Evolutionary conservation across 768 basidiomycete genomes (phyloP), one percentile per base, ranked within the genome.

Genomic region (Hebeloma cylindrosporum): DNA sequence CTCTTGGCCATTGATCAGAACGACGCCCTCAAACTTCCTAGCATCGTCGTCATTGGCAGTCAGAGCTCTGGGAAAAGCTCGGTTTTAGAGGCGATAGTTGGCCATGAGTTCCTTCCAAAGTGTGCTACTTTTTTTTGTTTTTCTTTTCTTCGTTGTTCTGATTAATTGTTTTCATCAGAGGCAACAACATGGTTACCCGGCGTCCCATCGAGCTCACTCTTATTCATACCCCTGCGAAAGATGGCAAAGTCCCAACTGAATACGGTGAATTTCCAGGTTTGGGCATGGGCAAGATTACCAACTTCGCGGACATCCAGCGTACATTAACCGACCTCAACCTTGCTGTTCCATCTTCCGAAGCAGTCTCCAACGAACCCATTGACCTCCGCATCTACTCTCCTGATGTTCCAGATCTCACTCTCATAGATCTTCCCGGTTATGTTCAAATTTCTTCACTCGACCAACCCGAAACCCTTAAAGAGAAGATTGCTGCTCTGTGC

Each of bases 61-160:
- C 96, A 99, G 70, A 96, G 93, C 64, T 94, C 92, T 2, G 96
- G 96, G 8, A 99, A 99, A 74, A 97, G 93, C 57, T 94, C 92
- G 20, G 96, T 99, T 0, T 69, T 99, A 48, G 96, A 99, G 65
- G 87, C 96, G 4, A 89, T 99, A 48, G 96, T 99, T 21, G 96
- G 96, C 0, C 92, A 96, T 47, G 93, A 98, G 64, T 99, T 99
- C 62, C 71, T 99, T 26, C 96, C 96, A 17, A 99, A 99, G 95
- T 97, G 60, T 52, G 92, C n/a, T n/a, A n/a, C n/a, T 75, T 2
- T 18, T 16, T 28, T 37, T 9, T 14, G 16, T 28, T 27, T 21
- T 7, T 17, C 27, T 34, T 26, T 20, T 51, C 37, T 43, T 41
- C 33, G 36, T 21, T 31, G 22, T 35, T 32, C 16, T 13, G 36